Evolutionary conservation across 148 eudicot species (phyloP), one percentile per base, ranked within the genome.

Genomic region (Rheum nobile): DNA sequence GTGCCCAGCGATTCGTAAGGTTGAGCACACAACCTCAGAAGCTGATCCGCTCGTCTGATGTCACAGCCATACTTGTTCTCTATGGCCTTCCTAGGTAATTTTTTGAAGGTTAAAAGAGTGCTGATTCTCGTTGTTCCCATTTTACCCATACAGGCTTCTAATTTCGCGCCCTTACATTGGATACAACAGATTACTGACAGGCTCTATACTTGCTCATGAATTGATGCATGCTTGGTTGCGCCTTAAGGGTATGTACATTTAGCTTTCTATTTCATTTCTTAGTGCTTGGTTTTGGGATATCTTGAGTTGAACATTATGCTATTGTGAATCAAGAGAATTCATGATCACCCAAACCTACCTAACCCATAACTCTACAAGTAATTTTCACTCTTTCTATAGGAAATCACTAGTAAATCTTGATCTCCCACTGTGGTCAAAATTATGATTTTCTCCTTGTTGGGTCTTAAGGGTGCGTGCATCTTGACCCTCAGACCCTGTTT

Each of bases 171-270:
- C 37, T 21, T 71, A n/a, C 41, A 50, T 19, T 71, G 46, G 50
- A 13, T 86, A 44, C 37, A n/a, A 35, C 92, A 93, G 98, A 80
- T 83, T 93, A 76, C 85, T 93, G 21, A 93, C 98, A 14, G 98
- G 97, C 72, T 94, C 98, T 76, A 91, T 93, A 77, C 95, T 93
- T 79, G 91, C 98, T 48, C 98, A 93, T 37, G 98, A 93, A 79
- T 41, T 93, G 69, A 93, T 93, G 98, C 98, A 91, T 63, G 92
- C 88, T 44, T 93, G 98, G 98, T 71, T 93, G 81, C 98, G 98
- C 22, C 95, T 93, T 46, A 86, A 88, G 71, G 98, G 98, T 92
- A 77, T 26, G 50, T 41, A 31, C 38, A 29, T 6, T 6, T 14
- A 65, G 70, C 41, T 65, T 6, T 65, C 39, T n/a, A 44, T 43